Percentiles rank a stretch among this genome's conserved stretches.
These are phyloP conservation scores for Leccinum obscurum DNA, from an alignment of 768 basidiomycete species.

Conservation along the genomic window DNA sequence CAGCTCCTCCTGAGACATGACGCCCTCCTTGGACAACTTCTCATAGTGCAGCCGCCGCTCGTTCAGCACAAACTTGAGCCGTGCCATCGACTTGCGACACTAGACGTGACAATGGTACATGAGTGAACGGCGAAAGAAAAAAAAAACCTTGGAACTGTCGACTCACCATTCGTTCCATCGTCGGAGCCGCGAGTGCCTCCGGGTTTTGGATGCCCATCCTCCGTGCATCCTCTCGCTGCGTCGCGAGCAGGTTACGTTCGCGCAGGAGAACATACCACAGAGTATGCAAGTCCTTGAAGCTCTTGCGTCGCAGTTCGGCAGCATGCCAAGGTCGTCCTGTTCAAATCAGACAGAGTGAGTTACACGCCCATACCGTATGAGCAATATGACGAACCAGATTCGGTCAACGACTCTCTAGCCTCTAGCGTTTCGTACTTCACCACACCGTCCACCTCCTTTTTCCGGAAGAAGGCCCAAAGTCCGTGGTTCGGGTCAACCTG, in stretches of 20 bases:
- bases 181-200: conserved; percentile 29
- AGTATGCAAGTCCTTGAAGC: conserved; percentile 90
- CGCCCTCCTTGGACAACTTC: conserved; percentile 25
- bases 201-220: conserved; percentile 49
- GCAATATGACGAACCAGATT: conserved; percentile 35
- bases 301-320: conserved; percentile 84
- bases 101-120: conserved; percentile 32
- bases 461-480: conserved; percentile 75
- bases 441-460: conserved; percentile 50
- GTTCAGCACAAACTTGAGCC: conserved; percentile 89
- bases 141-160: too few relatives aligned
- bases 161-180: conserved; percentile 44
- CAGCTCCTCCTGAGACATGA: conserved; percentile 20
- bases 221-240: conserved; percentile 78
- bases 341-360: conserved; percentile 7
- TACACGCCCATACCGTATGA: neutral
- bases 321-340: conserved; percentile 90
- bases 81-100: conserved; percentile 96
- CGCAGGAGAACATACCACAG: conserved; percentile 91
- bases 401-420: conserved; percentile 30
- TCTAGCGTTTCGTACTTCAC: conserved; percentile 54
- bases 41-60: conserved; percentile 87
- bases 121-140: conserved; percentile 1
- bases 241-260: conserved; percentile 88
- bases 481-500: conserved; percentile 64